Percentiles rank a stretch among this genome's conserved stretches.
phyloP scores from a whole-genome alignment of 2,329 filamentous ascomycete species.

The Daldinia sp. region DNA sequence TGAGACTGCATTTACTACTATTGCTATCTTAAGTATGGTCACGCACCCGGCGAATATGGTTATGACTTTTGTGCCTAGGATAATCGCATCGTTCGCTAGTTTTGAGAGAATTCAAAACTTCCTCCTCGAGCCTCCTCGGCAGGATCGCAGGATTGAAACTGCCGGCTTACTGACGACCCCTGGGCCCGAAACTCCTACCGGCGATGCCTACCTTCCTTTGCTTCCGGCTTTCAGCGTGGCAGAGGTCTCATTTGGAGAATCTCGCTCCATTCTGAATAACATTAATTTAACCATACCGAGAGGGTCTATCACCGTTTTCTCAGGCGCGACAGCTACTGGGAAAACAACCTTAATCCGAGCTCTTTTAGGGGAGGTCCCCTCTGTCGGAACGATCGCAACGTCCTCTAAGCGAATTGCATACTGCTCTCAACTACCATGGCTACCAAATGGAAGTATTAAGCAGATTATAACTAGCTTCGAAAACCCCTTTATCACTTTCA shows the following conservation, averaged over 20 bases:
- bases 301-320: conserved; percentile 41
- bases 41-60: conserved; percentile 56
- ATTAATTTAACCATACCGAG: conserved; percentile 38
- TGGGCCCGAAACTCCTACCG: background rate
- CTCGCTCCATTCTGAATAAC: conserved; percentile 32
- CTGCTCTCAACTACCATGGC: conserved; percentile 51
- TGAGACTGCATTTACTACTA: conserved; percentile 52
- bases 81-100: conserved; percentile 45
- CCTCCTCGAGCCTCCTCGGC: conserved; percentile 38
- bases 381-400: conserved; percentile 40
- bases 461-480: conserved; percentile 43
- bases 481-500: conserved; percentile 19
- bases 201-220: background rate
- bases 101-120: conserved; percentile 52
- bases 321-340: conserved; percentile 43
- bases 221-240: background rate
- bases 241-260: conserved; percentile 21
- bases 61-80: conserved; percentile 52
- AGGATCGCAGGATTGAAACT: conserved; percentile 20
- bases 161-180: conserved; percentile 13
- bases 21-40: conserved; percentile 50
- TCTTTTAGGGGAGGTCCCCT: conserved; percentile 34
- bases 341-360: conserved; percentile 41
- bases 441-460: conserved; percentile 48
- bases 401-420: conserved; percentile 46